Base-by-base conservation (phyloP, 2,329 filamentous ascomycete species). In the Pseudogymnoascus verrucosus region DNA sequence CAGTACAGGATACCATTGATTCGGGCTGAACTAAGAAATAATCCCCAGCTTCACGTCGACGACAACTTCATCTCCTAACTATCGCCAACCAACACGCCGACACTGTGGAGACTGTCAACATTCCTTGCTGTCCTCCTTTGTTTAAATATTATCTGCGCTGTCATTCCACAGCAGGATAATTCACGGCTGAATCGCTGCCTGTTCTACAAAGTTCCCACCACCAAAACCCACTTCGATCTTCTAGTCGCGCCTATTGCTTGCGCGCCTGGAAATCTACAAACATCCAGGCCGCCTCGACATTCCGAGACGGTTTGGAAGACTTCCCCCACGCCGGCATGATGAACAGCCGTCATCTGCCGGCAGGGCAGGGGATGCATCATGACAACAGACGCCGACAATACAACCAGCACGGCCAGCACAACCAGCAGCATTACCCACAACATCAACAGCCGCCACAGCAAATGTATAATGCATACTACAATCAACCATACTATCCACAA, bases 301-400 rank as follows among this genome's bases (percentile, higher is more conserved):
- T 64, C 57, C 68, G 70, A 63, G 69, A 65, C 67, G 60, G 65
- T 65, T 68, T 68, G 67, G 66, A 67, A 63, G 62, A 62, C 67
- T 66, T 72, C 70, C 75, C 83, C 83, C 82, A 84, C 78, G 83
- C 84, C 85, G 86, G 84, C 84, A 90, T 83, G 87, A 91, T 91
- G 88, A 89, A 86, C 80, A 80, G 80, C 78, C 83, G 81, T 83
- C 86, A 88, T 88, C 85, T 89, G 86, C 85, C 87, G 85, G 86
- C 86, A 84, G 88, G 88, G 82, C 85, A 87, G 78, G 81, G 81
- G 76, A 73, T 74, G 69, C 72, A 71, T 60, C 67, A 68, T 65
- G 73, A 74, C 66, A 68, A 69, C 23, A 71, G 72, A 63, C 69
- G 72, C 60, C 68, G 72, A 61, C 71, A 64, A 51, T 73, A 67